Base-by-base conservation (phyloP, 192 early-diverging fungal species). In the Umbelopsis ramanniana region DNA sequence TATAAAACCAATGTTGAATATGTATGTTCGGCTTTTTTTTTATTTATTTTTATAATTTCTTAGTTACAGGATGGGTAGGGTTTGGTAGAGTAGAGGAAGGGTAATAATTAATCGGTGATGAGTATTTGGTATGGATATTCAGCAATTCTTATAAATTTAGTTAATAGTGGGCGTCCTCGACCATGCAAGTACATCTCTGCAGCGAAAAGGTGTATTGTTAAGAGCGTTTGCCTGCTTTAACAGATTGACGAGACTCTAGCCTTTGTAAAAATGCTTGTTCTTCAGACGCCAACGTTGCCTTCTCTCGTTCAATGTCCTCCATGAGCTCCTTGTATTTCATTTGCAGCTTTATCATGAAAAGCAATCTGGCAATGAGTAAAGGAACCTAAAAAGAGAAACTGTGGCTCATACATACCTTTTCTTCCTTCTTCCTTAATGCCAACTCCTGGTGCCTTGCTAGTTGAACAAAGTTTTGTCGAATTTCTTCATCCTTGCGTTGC, bases 401-500 rank as follows among this genome's bases (percentile, higher is more conserved):
- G 11, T 29, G 29, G 15, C 9, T 23, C 79, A 71, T 66, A 74
- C 70, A 78, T 80, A 84, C 74, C 46, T 76, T 35, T 55, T 84
- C 81, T 75, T 87, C 85, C 15, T 79, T 68, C 22, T 80, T 74
- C 46, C 81, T 75, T 15, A 88, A 46, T 9, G 66, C 75, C 6
- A 68, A 55, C 46, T 88, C 87, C 74, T 85, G 82, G 33, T 85
- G 77, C 66, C 79, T 79, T 33, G 84, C 83, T 70, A 81, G 75
- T 26, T 77, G 50, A 22, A 87, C 79, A 81, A 84, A 87, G 47
- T 82, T 78, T 69, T 83, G 80, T 66, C 84, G 79, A 24, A 92
- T 79, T 19, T 76, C 72, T 38, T 80, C 79, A 67, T 92, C 91
- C 79, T 88, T 91, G 70, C 86, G 83, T 19, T 81, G 75, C 54